These are phyloP conservation scores for Paxillus involutus DNA, from an alignment of 768 basidiomycete species.

Conservation along the genomic window DNA sequence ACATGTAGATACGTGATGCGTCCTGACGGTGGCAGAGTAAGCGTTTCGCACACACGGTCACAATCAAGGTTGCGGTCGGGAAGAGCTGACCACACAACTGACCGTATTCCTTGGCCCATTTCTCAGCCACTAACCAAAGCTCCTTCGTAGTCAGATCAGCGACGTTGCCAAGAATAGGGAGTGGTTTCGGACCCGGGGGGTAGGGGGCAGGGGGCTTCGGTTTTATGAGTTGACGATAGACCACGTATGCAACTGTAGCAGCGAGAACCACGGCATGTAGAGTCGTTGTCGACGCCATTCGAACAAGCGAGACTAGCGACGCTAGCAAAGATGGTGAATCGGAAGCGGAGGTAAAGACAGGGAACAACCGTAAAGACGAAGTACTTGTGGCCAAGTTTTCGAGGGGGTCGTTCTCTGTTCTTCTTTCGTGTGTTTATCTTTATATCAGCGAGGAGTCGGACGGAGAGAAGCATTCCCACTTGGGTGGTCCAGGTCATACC, in stretches of 20 bases:
- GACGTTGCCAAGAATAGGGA: conserved; percentile 66
- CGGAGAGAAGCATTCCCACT: background rate
- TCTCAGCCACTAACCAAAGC: conserved; percentile 60
- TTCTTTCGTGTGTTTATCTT: too few relatives aligned
- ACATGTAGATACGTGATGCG: conserved; percentile 64
- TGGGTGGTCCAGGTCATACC: too few relatives aligned
- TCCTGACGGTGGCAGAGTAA: conserved; percentile 32
- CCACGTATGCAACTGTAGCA: conserved; percentile 9
- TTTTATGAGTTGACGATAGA: conserved; percentile 16
- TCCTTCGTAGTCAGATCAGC: conserved; percentile 58
- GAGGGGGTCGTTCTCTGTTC: too few relatives aligned
- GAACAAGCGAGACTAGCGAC: conserved; percentile 3
- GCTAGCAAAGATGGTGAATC: background rate
- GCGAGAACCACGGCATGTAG: conserved; percentile 22
- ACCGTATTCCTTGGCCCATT: conserved; percentile 70
- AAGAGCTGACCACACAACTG: conserved; percentile 18
- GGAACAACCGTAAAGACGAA: conserved; percentile 5
- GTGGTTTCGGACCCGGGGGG: conserved; percentile 68
- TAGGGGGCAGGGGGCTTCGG: conserved; percentile 40
- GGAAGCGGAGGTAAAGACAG: conserved; percentile 18
- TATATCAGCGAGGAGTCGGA: background rate
- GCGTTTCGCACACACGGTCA: too few relatives aligned
- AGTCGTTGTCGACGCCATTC: conserved; percentile 12
- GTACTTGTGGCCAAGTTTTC: background rate
- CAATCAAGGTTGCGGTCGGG: background rate